Evolutionary conservation across 2,329 filamentous ascomycete genomes (phyloP), one percentile per base, ranked within the genome.

Genomic region (Fusarium pininemorale): DNA sequence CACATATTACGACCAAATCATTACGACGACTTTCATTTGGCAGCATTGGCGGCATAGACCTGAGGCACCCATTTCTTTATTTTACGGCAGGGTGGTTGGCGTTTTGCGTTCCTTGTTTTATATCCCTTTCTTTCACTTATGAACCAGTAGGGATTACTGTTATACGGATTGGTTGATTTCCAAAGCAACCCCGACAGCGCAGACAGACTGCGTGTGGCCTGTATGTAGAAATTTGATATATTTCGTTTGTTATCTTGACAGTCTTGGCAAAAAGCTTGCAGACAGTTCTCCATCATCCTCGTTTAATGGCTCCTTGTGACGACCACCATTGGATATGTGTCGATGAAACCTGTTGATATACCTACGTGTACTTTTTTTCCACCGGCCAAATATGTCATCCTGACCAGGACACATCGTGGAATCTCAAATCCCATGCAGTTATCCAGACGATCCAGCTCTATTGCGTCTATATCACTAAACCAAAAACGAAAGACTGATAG

Each of bases 11-110:
- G 82, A 83, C 75, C 71, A 75, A 69, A 78, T 78, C 64, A 69
- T 78, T 72, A 78, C 74, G 78, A 81, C 79, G 73, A 77, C 73
- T 80, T 78, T 81, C 74, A 70, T 79, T 77, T 77, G 70, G 77
- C 79, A 81, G 80, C 76, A 78, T 75, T 78, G 79, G 76, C 77
- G 76, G 79, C 80, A 83, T 84, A 84, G 81, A 83, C 76, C 75
- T 75, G 72, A 77, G 68, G 73, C 70, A 76, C 77, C 79, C 74
- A 66, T 69, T 69, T 76, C 75, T 60, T 67, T 79, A 18, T 79
- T 69, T 72, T 72, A 75, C 70, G 75, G 76, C 72, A 72, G 79
- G 76, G 73, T 76, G 75, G 80, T 66, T 61, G 81, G 80, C 80
- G 80, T 83, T 83, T 75, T 74, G 58, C 69, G 64, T 80, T 72